A percentile compares a stretch with the other conserved stretches of the same genome.
Evolutionary conservation across 2,329 filamentous ascomycete species (phyloP).

Genomic region (Pseudogymnoascus sp.): DNA sequence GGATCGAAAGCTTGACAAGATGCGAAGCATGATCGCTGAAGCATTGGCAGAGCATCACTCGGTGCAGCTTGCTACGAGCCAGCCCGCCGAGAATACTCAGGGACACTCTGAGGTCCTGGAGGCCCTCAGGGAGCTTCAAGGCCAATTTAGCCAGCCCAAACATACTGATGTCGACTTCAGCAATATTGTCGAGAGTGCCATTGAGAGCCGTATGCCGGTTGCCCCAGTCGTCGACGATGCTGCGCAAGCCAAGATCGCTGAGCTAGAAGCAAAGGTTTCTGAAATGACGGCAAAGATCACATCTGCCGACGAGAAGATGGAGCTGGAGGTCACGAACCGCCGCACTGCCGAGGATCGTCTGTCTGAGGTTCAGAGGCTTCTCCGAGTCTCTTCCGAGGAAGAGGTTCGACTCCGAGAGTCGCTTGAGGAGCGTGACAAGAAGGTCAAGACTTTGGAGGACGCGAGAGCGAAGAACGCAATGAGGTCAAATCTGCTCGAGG

Average conservation of each 20-base stretch:
- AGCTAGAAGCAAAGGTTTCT: conserved; percentile 44
- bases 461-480: conserved; percentile 45
- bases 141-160: conserved; percentile 40
- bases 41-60: conserved; percentile 53
- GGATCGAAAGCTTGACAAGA: conserved; percentile 75
- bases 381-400: conserved; percentile 60
- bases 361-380: conserved; percentile 60
- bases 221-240: conserved; percentile 37
- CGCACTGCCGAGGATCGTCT: conserved; percentile 64
- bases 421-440: conserved; percentile 60
- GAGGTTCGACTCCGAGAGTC: conserved; percentile 56
- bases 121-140: conserved; percentile 55
- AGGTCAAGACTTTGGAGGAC: conserved; percentile 52
- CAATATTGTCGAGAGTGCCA: conserved; percentile 53
- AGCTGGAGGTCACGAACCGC: conserved; percentile 54
- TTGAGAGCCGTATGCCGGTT: conserved; percentile 48
- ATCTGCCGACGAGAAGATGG: conserved; percentile 52
- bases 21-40: conserved; percentile 64
- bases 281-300: conserved; percentile 63
- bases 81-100: conserved; percentile 21
- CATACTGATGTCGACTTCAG: conserved; percentile 45
- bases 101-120: conserved; percentile 48
- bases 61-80: conserved; percentile 24
- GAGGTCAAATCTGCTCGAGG: conserved; percentile 58
- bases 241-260: conserved; percentile 16